phyloP scores from a whole-genome alignment of 129 eudicot species.

The Artemisia annua region DNA sequence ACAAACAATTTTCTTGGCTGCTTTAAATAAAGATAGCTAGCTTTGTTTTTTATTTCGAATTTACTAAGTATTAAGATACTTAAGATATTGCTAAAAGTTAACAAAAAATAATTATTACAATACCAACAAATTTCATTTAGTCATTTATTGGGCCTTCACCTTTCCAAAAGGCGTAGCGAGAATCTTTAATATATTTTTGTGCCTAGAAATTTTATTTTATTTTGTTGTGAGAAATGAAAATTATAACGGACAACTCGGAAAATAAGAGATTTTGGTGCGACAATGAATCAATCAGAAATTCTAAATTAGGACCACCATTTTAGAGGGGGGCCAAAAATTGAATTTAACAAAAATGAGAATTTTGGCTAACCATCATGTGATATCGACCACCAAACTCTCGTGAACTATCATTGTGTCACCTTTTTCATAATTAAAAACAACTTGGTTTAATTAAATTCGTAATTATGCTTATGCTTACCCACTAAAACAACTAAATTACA shows the following conservation, averaged over 20 bases:
- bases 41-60: no score
- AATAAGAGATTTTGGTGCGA: neutral
- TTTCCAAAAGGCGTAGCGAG: no score
- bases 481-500: constrained; percentile 20
- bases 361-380: constrained; percentile 28
- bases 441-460: constrained; percentile 19
- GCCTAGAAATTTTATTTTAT: no score
- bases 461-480: constrained; percentile 22
- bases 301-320: constrained; percentile 19
- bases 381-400: constrained; percentile 40
- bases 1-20: no score
- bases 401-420: constrained; percentile 34
- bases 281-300: constrained; percentile 5
- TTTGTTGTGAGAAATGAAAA: neutral
- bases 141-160: no score
- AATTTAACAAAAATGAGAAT: constrained; percentile 5
- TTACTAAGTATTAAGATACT: no score
- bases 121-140: no score
- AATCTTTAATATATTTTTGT: no score
- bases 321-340: constrained; percentile 15
- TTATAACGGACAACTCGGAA: neutral
- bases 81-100: no score
- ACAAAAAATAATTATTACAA: no score
- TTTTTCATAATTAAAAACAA: constrained; percentile 22
- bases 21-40: no score